Percentiles rank a stretch among this genome's conserved stretches.
These are phyloP conservation scores for Saturnispora galanensis DNA, from an alignment of 805 yeast genomes.

Conservation along the genomic window DNA sequence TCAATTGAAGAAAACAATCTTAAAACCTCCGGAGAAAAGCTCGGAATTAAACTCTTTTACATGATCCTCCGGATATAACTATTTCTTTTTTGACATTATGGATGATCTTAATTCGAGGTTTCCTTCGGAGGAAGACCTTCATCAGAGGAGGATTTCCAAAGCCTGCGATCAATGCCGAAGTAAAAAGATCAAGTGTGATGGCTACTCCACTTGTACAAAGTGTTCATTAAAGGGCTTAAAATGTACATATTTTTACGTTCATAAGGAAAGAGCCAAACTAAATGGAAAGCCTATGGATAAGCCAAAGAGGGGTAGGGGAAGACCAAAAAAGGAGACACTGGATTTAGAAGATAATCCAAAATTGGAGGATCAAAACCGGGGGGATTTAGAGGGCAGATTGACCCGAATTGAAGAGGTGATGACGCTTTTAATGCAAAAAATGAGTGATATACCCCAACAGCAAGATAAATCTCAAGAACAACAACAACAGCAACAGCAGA, in stretches of 20 bases:
- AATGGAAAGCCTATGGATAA: neutral
- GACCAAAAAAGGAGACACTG: slow-evolving; percentile 5
- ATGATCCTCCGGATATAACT: too few species aligned
- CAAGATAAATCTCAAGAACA: too few species aligned
- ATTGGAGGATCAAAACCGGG: too few species aligned
- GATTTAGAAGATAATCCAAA: too few species aligned
- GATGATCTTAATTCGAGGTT: neutral
- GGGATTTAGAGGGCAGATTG: slow-evolving; percentile 22
- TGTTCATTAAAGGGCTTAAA: slow-evolving; percentile 27
- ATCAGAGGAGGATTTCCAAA: slow-evolving; percentile 26
- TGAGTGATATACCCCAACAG: neutral
- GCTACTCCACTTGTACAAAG: slow-evolving; percentile 32
- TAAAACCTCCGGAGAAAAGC: neutral
- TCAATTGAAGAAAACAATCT: too few species aligned
- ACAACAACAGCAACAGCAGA: too few species aligned
- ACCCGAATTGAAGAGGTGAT: slow-evolving; percentile 28
- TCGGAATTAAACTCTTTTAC: neutral
- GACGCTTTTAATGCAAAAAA: slow-evolving; percentile 14
- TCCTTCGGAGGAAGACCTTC: neutral
- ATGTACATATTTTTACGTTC: slow-evolving; percentile 31
- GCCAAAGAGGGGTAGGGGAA: slow-evolving; percentile 9
- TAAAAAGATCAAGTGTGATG: slow-evolving; percentile 44
- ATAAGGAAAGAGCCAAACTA: slow-evolving; percentile 20
- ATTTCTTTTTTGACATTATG: neutral
- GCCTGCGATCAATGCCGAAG: slow-evolving; percentile 44